Conservation (phyloP, 2,329 filamentous ascomycete species). For the Cordyceps farinosa region DNA sequence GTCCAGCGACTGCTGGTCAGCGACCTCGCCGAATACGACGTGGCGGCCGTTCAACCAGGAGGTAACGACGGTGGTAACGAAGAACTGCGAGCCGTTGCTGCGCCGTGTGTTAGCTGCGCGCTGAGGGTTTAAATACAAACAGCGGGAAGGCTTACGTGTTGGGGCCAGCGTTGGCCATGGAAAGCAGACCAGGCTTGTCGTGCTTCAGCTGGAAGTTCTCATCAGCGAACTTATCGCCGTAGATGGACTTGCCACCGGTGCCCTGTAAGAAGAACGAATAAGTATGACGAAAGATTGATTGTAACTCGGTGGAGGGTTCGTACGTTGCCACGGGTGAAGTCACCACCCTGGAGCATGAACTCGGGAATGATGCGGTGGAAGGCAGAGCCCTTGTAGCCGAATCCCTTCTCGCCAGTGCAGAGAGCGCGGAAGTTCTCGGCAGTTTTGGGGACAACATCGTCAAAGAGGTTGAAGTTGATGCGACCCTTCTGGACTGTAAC, state of each 20-base stretch:
- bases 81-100: constrained; percentile 98
- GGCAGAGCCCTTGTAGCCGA: constrained; percentile 75
- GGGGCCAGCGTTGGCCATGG: constrained; percentile 92
- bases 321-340: constrained; percentile 91
- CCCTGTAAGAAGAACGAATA: constrained; percentile 50
- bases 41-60: constrained; percentile 81
- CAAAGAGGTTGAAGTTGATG: constrained; percentile 86
- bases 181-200: constrained; percentile 71
- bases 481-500: constrained; percentile 65
- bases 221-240: constrained; percentile 89
- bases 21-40: constrained; percentile 79
- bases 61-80: constrained; percentile 89
- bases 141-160: constrained; percentile 67
- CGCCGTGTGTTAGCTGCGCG: constrained; percentile 38
- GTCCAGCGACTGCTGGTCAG: constrained; percentile 44
- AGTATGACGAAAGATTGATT: constrained; percentile 17
- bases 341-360: constrained; percentile 96
- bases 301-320: constrained; percentile 33
- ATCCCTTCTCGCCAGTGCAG: constrained; percentile 76
- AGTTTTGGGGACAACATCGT: constrained; percentile 85
- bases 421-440: constrained; percentile 79
- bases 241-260: constrained; percentile 90
- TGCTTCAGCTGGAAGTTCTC: constrained; percentile 86
- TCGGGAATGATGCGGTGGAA: constrained; percentile 93
- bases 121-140: background rate